These are phyloP conservation scores for Decorospora gaudefroyi DNA, from an alignment of 2,329 filamentous ascomycete genomes.

Conservation along the genomic window DNA sequence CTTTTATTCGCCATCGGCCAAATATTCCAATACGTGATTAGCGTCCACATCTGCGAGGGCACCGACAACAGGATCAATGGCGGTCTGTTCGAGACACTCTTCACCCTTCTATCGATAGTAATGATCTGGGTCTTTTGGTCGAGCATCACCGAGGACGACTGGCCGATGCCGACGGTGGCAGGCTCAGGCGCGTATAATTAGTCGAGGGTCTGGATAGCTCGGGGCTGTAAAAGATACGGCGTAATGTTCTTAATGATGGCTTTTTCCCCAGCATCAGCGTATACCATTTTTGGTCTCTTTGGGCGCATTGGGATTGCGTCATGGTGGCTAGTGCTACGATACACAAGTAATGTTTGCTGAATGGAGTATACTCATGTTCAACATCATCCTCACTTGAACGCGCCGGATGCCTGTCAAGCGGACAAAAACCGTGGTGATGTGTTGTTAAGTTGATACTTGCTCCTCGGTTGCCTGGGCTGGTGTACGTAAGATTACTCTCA, in stretches of 20 bases:
- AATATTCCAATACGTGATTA: conserved; percentile 94
- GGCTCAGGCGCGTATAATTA: conserved; percentile 49
- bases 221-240: conserved; percentile 28
- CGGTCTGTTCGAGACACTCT: conserved; percentile 87
- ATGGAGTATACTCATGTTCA: conserved; percentile 3
- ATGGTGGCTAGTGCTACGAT: conserved; percentile 38
- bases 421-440: no score
- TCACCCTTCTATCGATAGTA: conserved; percentile 82
- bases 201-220: conserved; percentile 12
- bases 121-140: conserved; percentile 96
- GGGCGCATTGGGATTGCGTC: conserved; percentile 32
- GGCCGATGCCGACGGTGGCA: conserved; percentile 65
- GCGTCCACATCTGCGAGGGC: conserved; percentile 84
- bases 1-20: conserved; percentile 89
- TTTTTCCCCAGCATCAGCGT: conserved; percentile 46
- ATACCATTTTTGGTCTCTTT: conserved; percentile 44
- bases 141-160: conserved; percentile 98
- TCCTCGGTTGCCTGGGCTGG: no score
- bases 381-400: background rate
- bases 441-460: no score
- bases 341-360: conserved; percentile 44
- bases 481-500: no score
- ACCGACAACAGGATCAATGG: conserved; percentile 88
- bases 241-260: conserved; percentile 46
- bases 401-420: no score